phyloP scores from a whole-genome alignment of 257 asterid species.

The Eustoma russellianum region DNA sequence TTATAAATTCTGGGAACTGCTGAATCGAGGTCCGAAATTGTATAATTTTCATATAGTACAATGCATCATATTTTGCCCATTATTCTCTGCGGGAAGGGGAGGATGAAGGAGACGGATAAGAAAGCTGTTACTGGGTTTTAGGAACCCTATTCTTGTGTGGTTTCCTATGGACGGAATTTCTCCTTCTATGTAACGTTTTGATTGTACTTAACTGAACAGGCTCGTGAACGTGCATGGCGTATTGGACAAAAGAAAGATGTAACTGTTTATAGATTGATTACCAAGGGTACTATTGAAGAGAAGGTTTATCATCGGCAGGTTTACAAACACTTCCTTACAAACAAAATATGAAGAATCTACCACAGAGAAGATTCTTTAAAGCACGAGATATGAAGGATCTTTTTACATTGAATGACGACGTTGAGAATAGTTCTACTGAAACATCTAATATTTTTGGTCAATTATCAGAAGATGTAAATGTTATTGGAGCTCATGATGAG shows the following conservation, averaged over 20 bases:
- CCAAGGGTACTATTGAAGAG: constrained; percentile 98
- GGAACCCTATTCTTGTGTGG: background rate
- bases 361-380: constrained; percentile 91
- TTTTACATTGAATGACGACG: constrained; percentile 75
- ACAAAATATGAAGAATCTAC: constrained; percentile 93
- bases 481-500: constrained; percentile 46
- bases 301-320: constrained; percentile 98
- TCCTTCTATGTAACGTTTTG: constrained; percentile 5
- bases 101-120: background rate
- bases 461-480: constrained; percentile 55
- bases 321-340: constrained; percentile 91
- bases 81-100: too few relatives aligned
- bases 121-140: background rate
- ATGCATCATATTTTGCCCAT: too few relatives aligned
- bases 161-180: background rate
- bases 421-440: constrained; percentile 63
- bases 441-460: constrained; percentile 80
- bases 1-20: too few relatives aligned
- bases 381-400: constrained; percentile 98
- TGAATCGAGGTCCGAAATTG: too few relatives aligned
- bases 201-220: constrained; percentile 35
- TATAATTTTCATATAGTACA: too few relatives aligned
- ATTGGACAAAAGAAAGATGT: constrained; percentile 96
- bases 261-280: constrained; percentile 79
- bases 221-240: constrained; percentile 99